Base-by-base conservation (phyloP, 2,329 filamentous ascomycete species). In the Colletotrichum sp. region DNA sequence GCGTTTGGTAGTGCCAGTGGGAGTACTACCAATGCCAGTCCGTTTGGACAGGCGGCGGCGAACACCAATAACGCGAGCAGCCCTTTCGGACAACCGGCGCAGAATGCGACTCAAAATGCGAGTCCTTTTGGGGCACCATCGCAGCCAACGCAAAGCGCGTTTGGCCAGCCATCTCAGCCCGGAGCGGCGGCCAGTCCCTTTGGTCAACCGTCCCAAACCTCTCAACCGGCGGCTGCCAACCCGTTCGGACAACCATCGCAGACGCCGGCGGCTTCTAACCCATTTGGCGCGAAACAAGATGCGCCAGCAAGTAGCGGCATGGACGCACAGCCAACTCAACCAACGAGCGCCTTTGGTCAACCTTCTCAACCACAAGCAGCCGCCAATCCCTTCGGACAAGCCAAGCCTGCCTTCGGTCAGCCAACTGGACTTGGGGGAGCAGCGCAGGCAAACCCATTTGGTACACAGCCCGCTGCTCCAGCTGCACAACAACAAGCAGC, bases 331-430 rank as follows among this genome's bases (percentile, higher is more conserved):
- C 57, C 82, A 71, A 52, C 44, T 3, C 44, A 52, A 34, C 69
- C 78, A n/a, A 26, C 78, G 7, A 83, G 81, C 52, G 81, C 83
- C 4, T 85, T 86, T 69, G 80, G 79, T 7, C 80, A 84, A 71
- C 55, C 78, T 12, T 76, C 76, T 10, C 39, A 77, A 16, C 44
- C 65, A 36, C 68, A 21, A 59, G 75, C 66, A 39, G 66, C 6
- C 39, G 77, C 65, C 75, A 86, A 78, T 77, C 84, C 81, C 24
- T 87, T 88, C 70, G 52, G 63, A 10, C 76, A 77, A 81, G 82
- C 7, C 81, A 82, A 70, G 74, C 59, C 77, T 9, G 70, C 80
- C 0, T 85, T 85, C 60, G 80, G 82, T 3, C 80, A 81, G 44
- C 76, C 81, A n/a, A 26, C 68, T 5, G 72, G 66, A 32, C n/a